Conservation (phyloP, 179 eudicot genomes). For the Spinacia oleracea region DNA sequence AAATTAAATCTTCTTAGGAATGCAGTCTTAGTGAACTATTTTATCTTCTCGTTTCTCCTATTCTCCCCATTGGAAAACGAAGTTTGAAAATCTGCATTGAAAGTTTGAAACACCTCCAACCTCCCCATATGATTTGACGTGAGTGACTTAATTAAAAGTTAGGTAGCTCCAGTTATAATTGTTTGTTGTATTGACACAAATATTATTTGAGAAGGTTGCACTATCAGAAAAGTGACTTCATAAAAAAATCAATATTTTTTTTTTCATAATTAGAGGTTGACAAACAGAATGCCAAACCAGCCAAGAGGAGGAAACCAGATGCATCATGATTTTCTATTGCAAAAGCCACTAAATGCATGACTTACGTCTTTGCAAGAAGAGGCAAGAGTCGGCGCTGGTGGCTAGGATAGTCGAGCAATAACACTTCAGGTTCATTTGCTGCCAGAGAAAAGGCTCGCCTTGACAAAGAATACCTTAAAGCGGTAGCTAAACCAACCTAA, state of each 20-base stretch:
- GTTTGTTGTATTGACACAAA: neutral
- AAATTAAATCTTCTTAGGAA: neutral
- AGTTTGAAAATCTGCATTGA: neutral
- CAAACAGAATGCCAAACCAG: neutral
- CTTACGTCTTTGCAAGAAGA: slow-evolving; percentile 97
- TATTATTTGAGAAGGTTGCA: neutral
- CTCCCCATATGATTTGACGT: neutral
- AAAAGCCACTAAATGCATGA: slow-evolving; percentile 6
- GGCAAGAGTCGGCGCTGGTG: slow-evolving; percentile 92
- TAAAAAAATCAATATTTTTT: neutral
- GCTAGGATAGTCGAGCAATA: slow-evolving; percentile 94
- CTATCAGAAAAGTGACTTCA: neutral
- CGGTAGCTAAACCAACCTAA: slow-evolving; percentile 84
- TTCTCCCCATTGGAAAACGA: too few relatives aligned
- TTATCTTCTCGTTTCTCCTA: too few relatives aligned
- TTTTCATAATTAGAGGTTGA: neutral
- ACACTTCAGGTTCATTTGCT: slow-evolving; percentile 77
- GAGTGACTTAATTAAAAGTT: neutral
- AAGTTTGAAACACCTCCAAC: neutral
- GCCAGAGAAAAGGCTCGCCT: slow-evolving; percentile 82
- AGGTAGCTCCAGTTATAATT: neutral
- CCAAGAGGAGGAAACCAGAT: neutral
- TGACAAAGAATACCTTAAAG: slow-evolving; percentile 81
- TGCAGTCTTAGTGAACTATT: neutral
- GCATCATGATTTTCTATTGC: neutral